phyloP scores from a whole-genome alignment of 306 rosid genomes.

The Malus orientalis region DNA sequence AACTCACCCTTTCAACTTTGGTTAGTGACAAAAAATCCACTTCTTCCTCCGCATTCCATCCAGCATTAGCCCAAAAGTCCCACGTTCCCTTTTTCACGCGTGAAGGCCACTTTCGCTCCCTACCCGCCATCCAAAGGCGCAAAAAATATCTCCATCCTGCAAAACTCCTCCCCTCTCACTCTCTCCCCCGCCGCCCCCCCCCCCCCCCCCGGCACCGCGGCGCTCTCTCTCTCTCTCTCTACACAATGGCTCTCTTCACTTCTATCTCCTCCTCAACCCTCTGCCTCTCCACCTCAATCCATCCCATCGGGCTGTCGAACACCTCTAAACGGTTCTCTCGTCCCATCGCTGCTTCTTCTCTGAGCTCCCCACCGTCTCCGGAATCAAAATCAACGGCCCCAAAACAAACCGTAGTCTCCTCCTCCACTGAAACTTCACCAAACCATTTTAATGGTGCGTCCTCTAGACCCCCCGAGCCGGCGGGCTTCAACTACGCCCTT shows the following conservation, averaged over 20 bases:
- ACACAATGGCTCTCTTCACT: conserved; percentile 58
- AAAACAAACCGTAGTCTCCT: conserved; percentile 18
- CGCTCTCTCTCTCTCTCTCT: background rate
- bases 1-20: too few species aligned
- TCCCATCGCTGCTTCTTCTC: conserved; percentile 42
- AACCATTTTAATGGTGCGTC: conserved; percentile 31
- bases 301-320: conserved; percentile 11
- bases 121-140: conserved; percentile 11
- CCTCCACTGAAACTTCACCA: conserved; percentile 34
- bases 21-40: too few species aligned
- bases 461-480: conserved; percentile 29
- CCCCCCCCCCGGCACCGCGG: too few species aligned
- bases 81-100: background rate
- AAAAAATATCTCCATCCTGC: background rate
- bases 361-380: conserved; percentile 50
- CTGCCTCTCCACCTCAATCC: background rate
- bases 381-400: conserved; percentile 44
- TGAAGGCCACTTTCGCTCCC: background rate
- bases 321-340: conserved; percentile 11
- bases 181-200: background rate
- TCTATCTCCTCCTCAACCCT: conserved; percentile 21
- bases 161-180: background rate
- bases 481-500: conserved; percentile 37
- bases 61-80: background rate
- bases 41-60: too few species aligned